Evolutionary conservation across 768 basidiomycete species (phyloP), one percentile per base, ranked within the genome.

Genomic region (Tephrocybe sp.): DNA sequence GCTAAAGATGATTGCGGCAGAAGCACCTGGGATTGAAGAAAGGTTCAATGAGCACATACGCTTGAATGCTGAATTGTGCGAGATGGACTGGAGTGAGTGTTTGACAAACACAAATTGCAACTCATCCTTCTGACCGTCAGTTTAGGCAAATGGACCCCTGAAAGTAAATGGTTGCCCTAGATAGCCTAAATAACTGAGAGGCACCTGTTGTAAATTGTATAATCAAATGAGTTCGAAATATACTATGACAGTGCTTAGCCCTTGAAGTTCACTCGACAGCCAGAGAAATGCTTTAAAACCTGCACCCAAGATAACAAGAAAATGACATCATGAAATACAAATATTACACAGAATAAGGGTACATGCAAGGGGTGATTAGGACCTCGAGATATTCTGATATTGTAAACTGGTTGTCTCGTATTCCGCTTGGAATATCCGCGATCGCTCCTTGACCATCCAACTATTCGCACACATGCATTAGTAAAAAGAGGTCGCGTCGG

Each of bases 321-420:
- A 5, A 12, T 15, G 13, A 40, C 12, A 37, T 19, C 9, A 26
- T 16, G 30, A 24, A 51, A 35, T 43, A 50, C 34, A 39, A 32
- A 16, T 16, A 11, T 12, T 32, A 22, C 13, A 35, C 21, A 19
- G 16, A 27, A n/a, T 35, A 22, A 39, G n/a, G 38, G n/a, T 18
- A 40, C n/a, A n/a, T n/a, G n/a, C n/a, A n/a, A n/a, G n/a, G 3
- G 11, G n/a, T 9, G 19, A 26, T 79, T 65, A 92, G 56, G 89
- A 86, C 54, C 87, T 79, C 22, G 88, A 83, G 50, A 89, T 75
- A 64, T 89, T 94, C 68, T 92, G 89, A 65, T 96, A 96, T 48
- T 81, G 79, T 48, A 84, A 63, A 56, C 78, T 83, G 5, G 92
- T 82, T 40, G 78, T 82, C 58, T 91, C 84, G 68, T 97, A 96